Evolutionary conservation across 495 filamentous ascomycete genomes (phyloP).

Genomic region (Hypoxylon lienhwacheense): DNA sequence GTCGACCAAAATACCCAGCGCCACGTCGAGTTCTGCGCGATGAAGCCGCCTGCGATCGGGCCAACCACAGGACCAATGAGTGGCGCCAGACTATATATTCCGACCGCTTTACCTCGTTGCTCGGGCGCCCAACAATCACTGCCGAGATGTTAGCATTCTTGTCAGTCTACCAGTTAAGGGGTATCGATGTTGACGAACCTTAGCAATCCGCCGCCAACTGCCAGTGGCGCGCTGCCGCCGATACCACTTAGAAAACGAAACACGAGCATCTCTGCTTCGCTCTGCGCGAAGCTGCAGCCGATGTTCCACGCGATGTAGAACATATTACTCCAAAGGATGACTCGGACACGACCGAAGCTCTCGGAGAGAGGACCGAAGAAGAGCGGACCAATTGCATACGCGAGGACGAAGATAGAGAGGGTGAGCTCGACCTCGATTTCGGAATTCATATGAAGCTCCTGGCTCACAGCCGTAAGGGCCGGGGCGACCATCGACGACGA

Average conservation of each 20-base stretch:
- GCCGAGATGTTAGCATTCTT: slow-evolving; percentile 1
- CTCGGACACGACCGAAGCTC: slow-evolving; percentile 34
- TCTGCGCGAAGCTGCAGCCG: slow-evolving; percentile 38
- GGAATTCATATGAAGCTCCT: slow-evolving; percentile 38
- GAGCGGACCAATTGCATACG: slow-evolving; percentile 47
- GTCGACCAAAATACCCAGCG: slow-evolving; percentile 67
- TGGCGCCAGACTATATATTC: slow-evolving; percentile 26
- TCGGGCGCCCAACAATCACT: slow-evolving; percentile 31
- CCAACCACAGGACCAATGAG: slow-evolving; percentile 49
- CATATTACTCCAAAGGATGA: slow-evolving; percentile 35
- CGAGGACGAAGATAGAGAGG: slow-evolving; percentile 55
- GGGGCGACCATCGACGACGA: slow-evolving; percentile 41
- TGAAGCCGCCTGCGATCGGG: slow-evolving; percentile 50
- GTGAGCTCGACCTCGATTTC: slow-evolving; percentile 34
- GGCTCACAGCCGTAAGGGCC: slow-evolving; percentile 31
- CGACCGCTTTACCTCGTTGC: slow-evolving; percentile 26
- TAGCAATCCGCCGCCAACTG: slow-evolving; percentile 5
- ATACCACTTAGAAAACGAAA: slow-evolving; percentile 41
- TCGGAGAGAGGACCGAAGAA: slow-evolving; percentile 42
- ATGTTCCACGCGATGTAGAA: slow-evolving; percentile 43
- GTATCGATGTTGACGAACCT: not conserved
- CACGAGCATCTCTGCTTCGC: slow-evolving; percentile 29
- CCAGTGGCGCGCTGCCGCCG: slow-evolving; percentile 34
- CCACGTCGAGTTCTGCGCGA: slow-evolving; percentile 53
- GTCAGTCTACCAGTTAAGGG: slow-evolving; percentile 2